Percentiles rank a stretch among this genome's conserved stretches.
Evolutionary conservation across 768 basidiomycete genomes (phyloP).

Genomic region (Phaeolepiota aurea): DNA sequence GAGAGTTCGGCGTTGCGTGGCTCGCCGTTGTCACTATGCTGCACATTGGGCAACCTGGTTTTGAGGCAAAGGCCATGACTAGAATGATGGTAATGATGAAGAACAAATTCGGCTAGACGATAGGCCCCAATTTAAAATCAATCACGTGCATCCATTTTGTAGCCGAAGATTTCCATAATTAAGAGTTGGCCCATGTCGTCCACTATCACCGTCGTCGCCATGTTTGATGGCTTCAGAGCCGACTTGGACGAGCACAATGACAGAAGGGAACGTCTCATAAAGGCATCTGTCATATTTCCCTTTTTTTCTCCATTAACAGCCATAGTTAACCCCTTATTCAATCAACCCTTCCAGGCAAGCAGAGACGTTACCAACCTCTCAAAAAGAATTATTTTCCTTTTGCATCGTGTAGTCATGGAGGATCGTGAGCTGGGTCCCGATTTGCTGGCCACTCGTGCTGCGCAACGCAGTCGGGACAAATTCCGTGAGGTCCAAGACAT

Average conservation of each 20-base stretch:
- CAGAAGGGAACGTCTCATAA: constrained; percentile 83
- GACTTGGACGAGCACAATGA: constrained; percentile 83
- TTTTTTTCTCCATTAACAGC: no score
- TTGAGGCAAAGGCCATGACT: constrained; percentile 49
- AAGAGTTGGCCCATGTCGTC: no score
- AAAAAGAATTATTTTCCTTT: constrained; percentile 89
- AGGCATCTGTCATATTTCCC: constrained; percentile 29
- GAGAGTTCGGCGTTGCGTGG: constrained; percentile 33
- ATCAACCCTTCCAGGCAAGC: constrained; percentile 40
- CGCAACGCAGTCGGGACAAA: constrained; percentile 44
- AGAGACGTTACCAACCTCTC: constrained; percentile 87
- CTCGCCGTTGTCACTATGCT: constrained; percentile 55
- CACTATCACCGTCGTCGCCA: constrained; percentile 15
- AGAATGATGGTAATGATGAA: constrained; percentile 3
- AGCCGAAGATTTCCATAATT: not conserved
- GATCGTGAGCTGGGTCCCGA: constrained; percentile 19
- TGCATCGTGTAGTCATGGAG: constrained; percentile 61
- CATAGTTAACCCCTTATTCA: not conserved
- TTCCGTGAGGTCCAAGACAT: constrained; percentile 57
- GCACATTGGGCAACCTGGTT: constrained; percentile 71
- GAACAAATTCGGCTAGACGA: constrained; percentile 1
- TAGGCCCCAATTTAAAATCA: not conserved
- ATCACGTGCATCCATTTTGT: not conserved
- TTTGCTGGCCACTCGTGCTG: constrained; percentile 31
- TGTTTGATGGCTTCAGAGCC: constrained; percentile 57